A percentile compares a stretch with the other conserved stretches of the same genome.
phyloP scores from a whole-genome alignment of 495 filamentous ascomycete genomes.

The Penicillium soppii region DNA sequence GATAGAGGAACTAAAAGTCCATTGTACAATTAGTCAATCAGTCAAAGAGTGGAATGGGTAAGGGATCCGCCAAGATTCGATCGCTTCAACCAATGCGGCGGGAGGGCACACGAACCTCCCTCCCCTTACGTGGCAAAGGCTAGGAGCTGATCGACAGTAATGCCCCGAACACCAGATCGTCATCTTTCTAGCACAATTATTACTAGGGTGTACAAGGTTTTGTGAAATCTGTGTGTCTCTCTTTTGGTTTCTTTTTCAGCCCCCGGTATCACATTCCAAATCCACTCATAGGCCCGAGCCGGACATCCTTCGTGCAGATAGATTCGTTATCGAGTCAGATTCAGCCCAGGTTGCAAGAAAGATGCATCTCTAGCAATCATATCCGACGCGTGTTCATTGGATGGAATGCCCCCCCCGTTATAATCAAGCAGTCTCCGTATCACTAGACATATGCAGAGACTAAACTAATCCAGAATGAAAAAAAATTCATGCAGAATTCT shows the following conservation, averaged over 20 bases:
- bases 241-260: not conserved
- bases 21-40: too few relatives aligned
- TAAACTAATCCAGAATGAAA: too few relatives aligned
- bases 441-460: too few relatives aligned
- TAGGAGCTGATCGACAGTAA: slow-evolving; percentile 22
- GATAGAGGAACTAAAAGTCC: too few relatives aligned
- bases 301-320: slow-evolving; percentile 3
- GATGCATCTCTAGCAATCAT: slow-evolving; percentile 8
- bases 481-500: not conserved
- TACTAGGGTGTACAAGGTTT: not conserved
- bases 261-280: slow-evolving; percentile 2
- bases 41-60: not conserved
- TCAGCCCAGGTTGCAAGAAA: slow-evolving; percentile 15
- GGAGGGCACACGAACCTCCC: slow-evolving; percentile 1
- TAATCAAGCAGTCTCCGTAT: too few relatives aligned
- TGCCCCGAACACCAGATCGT: slow-evolving; percentile 17
- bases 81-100: not conserved
- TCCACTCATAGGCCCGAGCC: slow-evolving; percentile 3
- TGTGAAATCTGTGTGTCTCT: slow-evolving; percentile 4
- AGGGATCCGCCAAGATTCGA: not conserved
- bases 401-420: slow-evolving; percentile 7
- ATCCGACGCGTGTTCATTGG: slow-evolving; percentile 13
- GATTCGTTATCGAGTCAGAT: slow-evolving; percentile 1
- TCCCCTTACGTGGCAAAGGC: slow-evolving; percentile 1
- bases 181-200: slow-evolving; percentile 1